phyloP scores from a whole-genome alignment of 805 yeast species.

The Kurtzmaniella fragi region DNA sequence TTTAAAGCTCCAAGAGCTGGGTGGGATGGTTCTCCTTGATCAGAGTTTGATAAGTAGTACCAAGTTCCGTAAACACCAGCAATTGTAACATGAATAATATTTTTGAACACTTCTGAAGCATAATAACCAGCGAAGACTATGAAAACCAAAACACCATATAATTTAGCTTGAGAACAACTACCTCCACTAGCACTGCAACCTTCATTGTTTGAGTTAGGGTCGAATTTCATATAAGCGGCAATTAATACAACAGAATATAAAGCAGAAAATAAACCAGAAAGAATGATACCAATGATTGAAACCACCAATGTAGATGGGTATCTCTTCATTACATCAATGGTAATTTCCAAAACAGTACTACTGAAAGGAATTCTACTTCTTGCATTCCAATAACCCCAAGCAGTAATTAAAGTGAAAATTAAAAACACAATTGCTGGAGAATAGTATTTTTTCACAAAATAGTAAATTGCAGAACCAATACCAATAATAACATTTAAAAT shows the following conservation, averaged over 20 bases:
- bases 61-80: constrained; percentile 87
- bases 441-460: constrained; percentile 62
- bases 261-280: constrained; percentile 58
- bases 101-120: constrained; percentile 77
- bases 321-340: constrained; percentile 70
- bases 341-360: constrained; percentile 60
- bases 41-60: constrained; percentile 76
- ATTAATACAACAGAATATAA: constrained; percentile 65
- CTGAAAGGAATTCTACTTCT: constrained; percentile 70
- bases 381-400: constrained; percentile 70
- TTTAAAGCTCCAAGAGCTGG: constrained; percentile 80
- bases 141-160: constrained; percentile 67
- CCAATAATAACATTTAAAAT: constrained; percentile 63
- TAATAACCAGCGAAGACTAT: constrained; percentile 80
- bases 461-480: constrained; percentile 71
- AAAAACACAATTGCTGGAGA: constrained; percentile 77
- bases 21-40: constrained; percentile 71
- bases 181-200: constrained; percentile 54
- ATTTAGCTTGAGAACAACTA: constrained; percentile 48
- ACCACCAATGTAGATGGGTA: constrained; percentile 67
- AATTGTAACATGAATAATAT: constrained; percentile 73
- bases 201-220: constrained; percentile 47
- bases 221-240: constrained; percentile 74
- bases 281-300: constrained; percentile 54
- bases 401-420: constrained; percentile 58